phyloP scores from a whole-genome alignment of 805 yeast genomes.

The Lachancea dasiensis region DNA sequence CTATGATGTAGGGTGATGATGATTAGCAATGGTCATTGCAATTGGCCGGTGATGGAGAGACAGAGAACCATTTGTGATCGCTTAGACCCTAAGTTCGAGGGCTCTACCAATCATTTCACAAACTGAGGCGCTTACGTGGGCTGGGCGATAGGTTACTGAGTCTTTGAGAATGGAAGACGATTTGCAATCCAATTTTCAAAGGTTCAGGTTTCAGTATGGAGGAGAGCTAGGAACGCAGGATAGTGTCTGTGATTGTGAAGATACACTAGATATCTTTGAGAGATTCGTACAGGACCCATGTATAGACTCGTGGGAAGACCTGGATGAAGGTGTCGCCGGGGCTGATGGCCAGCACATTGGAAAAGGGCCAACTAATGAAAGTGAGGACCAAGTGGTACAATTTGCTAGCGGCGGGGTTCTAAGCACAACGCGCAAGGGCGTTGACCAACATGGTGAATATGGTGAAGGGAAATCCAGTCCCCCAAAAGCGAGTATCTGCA shows the following conservation, averaged over 20 bases:
- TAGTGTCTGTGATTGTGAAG: slow-evolving; percentile 6
- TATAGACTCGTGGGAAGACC: slow-evolving; percentile 24
- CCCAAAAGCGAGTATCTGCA: slow-evolving; percentile 2
- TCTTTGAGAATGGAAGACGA: slow-evolving; percentile 1
- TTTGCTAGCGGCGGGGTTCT: too few species aligned
- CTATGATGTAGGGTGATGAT: too few species aligned
- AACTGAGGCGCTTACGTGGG: too few species aligned
- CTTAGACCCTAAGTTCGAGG: too few species aligned
- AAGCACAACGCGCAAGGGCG: slow-evolving; percentile 12
- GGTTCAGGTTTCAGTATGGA: not conserved
- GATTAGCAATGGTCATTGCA: too few species aligned
- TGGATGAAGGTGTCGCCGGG: slow-evolving; percentile 11
- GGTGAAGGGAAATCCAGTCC: not conserved
- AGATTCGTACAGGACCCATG: slow-evolving; percentile 27
- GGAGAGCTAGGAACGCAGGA: not conserved
- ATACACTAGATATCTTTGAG: slow-evolving; percentile 22
- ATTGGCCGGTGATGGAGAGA: too few species aligned
- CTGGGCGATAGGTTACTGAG: too few species aligned
- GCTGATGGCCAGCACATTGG: slow-evolving; percentile 15
- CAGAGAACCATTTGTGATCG: too few species aligned
- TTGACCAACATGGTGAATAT: slow-evolving; percentile 1
- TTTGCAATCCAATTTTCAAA: slow-evolving; percentile 1
- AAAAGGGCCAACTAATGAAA: too few species aligned
- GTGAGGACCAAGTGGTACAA: slow-evolving; percentile 14
- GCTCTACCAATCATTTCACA: too few species aligned